Evolutionary conservation across 257 asterid species (phyloP).

Genomic region (Gentiana macrophylla): DNA sequence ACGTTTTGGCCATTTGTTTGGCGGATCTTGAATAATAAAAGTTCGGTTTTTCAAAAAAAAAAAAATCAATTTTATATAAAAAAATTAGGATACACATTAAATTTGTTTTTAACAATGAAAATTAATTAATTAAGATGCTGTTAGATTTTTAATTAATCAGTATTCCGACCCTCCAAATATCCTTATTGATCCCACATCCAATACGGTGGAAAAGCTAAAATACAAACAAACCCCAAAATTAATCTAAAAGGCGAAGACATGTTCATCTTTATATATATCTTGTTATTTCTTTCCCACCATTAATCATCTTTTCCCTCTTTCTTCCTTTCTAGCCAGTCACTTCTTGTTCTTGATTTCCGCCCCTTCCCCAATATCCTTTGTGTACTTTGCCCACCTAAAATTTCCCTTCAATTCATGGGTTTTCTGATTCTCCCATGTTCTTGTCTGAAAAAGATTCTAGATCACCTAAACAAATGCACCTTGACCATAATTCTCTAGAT

Average conservation of each 20-base stretch:
- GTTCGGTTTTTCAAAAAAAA: too few relatives aligned
- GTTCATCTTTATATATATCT: constrained; percentile 9
- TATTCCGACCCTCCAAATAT: constrained; percentile 6
- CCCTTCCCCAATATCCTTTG: constrained; percentile 1
- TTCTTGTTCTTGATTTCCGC: constrained; percentile 7
- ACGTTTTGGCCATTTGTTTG: too few relatives aligned
- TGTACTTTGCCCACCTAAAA: not conserved
- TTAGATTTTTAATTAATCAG: too few relatives aligned
- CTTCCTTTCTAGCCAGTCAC: constrained; percentile 2
- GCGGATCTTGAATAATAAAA: too few relatives aligned
- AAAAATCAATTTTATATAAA: too few relatives aligned
- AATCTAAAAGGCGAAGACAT: constrained; percentile 1
- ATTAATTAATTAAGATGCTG: too few relatives aligned
- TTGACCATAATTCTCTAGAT: not conserved
- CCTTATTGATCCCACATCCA: constrained; percentile 5
- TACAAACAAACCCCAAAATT: constrained; percentile 12
- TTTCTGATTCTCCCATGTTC: constrained; percentile 16
- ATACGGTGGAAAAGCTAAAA: constrained; percentile 23
- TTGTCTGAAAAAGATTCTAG: constrained; percentile 12
- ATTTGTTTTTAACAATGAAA: constrained; percentile 13
- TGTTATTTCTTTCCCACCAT: constrained; percentile 4
- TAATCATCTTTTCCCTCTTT: not conserved
- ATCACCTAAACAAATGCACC: not conserved
- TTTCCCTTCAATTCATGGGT: constrained; percentile 22
- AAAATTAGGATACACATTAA: constrained; percentile 20